Evolutionary conservation across 164 flowering plant species (phyloP), one percentile per base, ranked within the genome.

Genomic region (Protea cynaroides): DNA sequence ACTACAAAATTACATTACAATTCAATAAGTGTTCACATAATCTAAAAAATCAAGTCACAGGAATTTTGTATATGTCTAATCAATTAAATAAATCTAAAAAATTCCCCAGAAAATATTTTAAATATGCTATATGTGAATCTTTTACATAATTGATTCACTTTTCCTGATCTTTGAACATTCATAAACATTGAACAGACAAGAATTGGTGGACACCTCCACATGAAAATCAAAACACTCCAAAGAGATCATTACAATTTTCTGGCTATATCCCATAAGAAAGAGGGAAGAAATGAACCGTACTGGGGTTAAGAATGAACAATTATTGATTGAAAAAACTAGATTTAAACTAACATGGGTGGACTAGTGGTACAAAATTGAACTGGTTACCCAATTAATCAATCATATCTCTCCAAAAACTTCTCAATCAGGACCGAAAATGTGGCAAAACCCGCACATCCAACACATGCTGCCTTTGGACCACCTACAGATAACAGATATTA

Each of bases 401-500:
- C 58, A 53, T 76, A 76, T 67, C 79, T 76, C 11, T 72, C 74
- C 69, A 76, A 53, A 58, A 76, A 76, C 25, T 76, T 76, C 70
- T 76, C 79, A 10, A 73, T 72, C 72, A 76, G 52, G 19, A 49
- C 52, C 15, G 98, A 93, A 73, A 93, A 93, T 73, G 97, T 78
- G 9, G 97, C 97, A 66, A 93, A 93, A 44, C 98, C 98, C 18
- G 89, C 98, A 80, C 98, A 93, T 50, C 98, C 98, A 65, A 62
- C 72, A 15, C 52, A 49, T 49, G 52, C 52, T 18, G 52, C 52
- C 52, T 49, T 49, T 15, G 52, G 52, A 15, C 52, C 52, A 15
- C 52, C 52, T 49, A 49, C 4, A 49, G 14, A 14, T 17, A 40
- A 49, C 2, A 49, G 19, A 49, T 49, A 49, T 49, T 49, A 12